Evolutionary conservation across 2,329 filamentous ascomycete species (phyloP).

Genomic region (Pseudocercospora musae): DNA sequence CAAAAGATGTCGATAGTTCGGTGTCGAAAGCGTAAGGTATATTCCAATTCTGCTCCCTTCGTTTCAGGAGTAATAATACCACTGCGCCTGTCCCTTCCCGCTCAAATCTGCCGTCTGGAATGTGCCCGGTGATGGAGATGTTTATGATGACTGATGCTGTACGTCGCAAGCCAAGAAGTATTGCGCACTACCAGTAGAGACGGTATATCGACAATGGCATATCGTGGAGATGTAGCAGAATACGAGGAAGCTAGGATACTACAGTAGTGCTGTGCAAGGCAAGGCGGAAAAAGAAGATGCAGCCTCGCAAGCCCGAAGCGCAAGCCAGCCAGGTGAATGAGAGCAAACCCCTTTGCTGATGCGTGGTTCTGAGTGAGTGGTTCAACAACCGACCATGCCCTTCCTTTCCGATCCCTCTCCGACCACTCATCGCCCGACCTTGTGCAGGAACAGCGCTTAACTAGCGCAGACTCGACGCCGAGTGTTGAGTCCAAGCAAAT

Average conservation of each 20-base stretch:
- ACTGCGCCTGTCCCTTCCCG: not conserved
- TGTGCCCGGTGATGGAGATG: not conserved
- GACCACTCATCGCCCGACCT: conserved; percentile 9
- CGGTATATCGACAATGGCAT: conserved; percentile 1
- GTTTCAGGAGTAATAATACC: conserved; percentile 7
- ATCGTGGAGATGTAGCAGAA: conserved; percentile 3
- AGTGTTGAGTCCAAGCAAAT: conserved; percentile 13
- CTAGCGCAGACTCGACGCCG: conserved; percentile 4
- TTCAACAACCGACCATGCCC: conserved; percentile 9
- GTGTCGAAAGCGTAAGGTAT: no score
- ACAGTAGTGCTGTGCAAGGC: not conserved
- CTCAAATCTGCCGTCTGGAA: not conserved
- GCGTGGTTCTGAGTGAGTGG: conserved; percentile 4
- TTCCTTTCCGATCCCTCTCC: not conserved
- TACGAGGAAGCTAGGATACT: conserved; percentile 10
- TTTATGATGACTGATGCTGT: not conserved
- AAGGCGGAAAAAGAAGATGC: not conserved
- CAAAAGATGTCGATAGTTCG: not conserved
- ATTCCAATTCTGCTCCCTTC: not conserved
- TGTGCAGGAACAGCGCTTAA: conserved; percentile 18
- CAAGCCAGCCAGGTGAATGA: not conserved
- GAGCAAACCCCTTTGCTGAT: conserved; percentile 15
- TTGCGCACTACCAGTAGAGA: conserved; percentile 6
- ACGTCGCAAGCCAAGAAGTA: not conserved
- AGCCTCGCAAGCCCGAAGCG: not conserved